phyloP scores from a whole-genome alignment of 352 stramenopile species.

The Pythium grandisporangium region DNA sequence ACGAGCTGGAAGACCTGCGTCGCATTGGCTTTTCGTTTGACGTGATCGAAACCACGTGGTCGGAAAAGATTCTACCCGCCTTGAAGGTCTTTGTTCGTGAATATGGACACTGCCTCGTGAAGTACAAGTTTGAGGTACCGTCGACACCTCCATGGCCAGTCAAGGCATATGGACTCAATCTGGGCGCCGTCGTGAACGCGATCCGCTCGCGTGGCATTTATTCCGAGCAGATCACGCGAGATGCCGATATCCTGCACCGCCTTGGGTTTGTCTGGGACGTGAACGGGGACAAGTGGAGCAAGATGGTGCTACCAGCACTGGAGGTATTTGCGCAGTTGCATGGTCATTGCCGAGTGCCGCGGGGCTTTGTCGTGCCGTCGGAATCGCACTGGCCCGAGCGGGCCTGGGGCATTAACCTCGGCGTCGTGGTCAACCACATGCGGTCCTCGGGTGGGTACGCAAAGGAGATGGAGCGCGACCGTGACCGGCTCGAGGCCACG shows the following conservation, averaged over 20 bases:
- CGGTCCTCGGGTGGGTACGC: slow-evolving; percentile 7
- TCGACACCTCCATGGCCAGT: slow-evolving; percentile 6
- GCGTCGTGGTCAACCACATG: slow-evolving; percentile 13
- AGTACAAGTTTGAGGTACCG: slow-evolving; percentile 11
- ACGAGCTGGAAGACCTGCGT: slow-evolving; percentile 7
- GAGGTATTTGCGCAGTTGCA: slow-evolving; percentile 6
- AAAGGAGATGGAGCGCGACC: slow-evolving; percentile 4
- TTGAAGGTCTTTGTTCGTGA: slow-evolving; percentile 5
- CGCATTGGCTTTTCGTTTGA: slow-evolving; percentile 15
- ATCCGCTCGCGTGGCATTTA: slow-evolving; percentile 9
- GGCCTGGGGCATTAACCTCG: slow-evolving; percentile 7
- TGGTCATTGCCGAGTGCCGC: slow-evolving; percentile 8
- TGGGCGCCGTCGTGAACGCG: slow-evolving; percentile 6
- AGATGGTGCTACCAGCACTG: slow-evolving; percentile 8
- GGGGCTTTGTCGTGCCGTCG: slow-evolving; percentile 12
- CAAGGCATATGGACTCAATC: slow-evolving; percentile 11
- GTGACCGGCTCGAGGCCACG: slow-evolving; percentile 7
- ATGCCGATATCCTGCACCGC: slow-evolving; percentile 5
- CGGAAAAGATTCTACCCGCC: slow-evolving; percentile 7
- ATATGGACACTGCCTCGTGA: slow-evolving; percentile 10
- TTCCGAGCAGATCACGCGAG: slow-evolving; percentile 8
- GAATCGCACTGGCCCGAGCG: slow-evolving; percentile 8
- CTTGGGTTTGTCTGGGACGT: slow-evolving; percentile 19
- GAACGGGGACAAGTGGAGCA: slow-evolving; percentile 8
- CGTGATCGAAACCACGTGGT: slow-evolving; percentile 12